Percentiles rank a stretch among this genome's conserved stretches.
These are phyloP conservation scores for Litchi chinensis DNA, from an alignment of 345 rosid species.

Conservation along the genomic window DNA sequence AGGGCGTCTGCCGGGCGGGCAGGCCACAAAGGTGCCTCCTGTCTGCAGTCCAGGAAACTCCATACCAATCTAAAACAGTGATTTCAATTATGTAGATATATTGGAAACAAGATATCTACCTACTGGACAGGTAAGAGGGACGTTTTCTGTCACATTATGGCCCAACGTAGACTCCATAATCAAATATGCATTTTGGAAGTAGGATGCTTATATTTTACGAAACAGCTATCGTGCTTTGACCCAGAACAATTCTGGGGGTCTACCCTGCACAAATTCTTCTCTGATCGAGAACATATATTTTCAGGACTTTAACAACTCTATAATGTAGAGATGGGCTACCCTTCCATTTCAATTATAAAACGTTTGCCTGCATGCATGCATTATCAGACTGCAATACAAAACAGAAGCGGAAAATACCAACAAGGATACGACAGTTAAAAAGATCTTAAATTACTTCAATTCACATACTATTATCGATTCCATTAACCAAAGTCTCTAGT, in stretches of 20 bases:
- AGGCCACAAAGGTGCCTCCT: conserved; percentile 41
- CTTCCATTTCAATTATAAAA: neutral
- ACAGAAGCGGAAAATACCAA: neutral
- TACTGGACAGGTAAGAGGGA: neutral
- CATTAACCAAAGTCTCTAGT: conserved; percentile 15
- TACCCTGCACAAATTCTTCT: neutral
- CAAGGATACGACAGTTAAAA: neutral
- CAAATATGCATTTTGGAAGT: conserved; percentile 30
- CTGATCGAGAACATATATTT: neutral
- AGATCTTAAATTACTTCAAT: conserved; percentile 17
- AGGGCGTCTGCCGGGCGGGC: conserved; percentile 25
- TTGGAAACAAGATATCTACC: conserved; percentile 23
- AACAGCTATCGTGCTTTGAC: conserved; percentile 17
- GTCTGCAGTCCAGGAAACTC: conserved; percentile 36
- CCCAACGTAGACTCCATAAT: conserved; percentile 21
- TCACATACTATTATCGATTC: conserved; percentile 24
- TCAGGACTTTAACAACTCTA: neutral
- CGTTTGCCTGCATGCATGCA: neutral
- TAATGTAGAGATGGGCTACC: conserved; percentile 9
- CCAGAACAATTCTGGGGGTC: conserved; percentile 21
- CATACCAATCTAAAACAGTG: neutral
- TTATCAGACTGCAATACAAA: neutral
- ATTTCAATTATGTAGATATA: conserved; percentile 19
- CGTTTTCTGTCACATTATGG: conserved; percentile 12
- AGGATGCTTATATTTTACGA: neutral